Conservation (phyloP, 2,329 filamentous ascomycete species). For the Penicillium sclerotigenum region DNA sequence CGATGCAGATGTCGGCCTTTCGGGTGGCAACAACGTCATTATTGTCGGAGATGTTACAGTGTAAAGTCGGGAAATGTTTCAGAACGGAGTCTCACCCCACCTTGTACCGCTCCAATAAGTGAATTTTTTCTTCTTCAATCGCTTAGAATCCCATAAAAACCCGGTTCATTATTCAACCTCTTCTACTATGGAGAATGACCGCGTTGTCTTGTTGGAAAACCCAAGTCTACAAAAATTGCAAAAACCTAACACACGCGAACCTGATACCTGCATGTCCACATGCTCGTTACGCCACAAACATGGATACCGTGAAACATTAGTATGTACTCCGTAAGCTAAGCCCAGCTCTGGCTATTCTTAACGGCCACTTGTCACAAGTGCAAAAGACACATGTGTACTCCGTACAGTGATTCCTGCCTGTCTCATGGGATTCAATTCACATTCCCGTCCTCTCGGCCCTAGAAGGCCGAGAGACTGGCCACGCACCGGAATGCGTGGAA, state of each 20-base stretch:
- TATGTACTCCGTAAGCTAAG: too few relatives aligned
- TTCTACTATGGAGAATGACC: background rate
- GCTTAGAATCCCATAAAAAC: background rate
- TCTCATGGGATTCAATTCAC: constrained; percentile 8
- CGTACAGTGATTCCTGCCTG: background rate
- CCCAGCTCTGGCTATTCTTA: background rate
- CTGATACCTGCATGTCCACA: background rate
- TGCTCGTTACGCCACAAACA: constrained; percentile 13
- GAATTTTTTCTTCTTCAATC: background rate
- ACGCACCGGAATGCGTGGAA: constrained; percentile 13
- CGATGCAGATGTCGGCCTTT: background rate
- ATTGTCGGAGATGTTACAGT: background rate
- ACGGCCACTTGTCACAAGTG: background rate
- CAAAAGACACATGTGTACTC: background rate
- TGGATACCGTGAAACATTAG: constrained; percentile 14
- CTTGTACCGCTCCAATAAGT: background rate
- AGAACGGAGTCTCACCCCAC: constrained; percentile 7
- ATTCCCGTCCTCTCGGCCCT: constrained; percentile 11
- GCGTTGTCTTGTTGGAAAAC: background rate
- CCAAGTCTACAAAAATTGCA: too few relatives aligned
- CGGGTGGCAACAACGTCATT: constrained; percentile 4
- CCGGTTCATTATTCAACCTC: background rate
- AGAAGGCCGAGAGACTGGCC: background rate
- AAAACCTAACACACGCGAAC: background rate
- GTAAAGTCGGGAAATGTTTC: constrained; percentile 10